Evolutionary conservation across 148 eudicot genomes (phyloP).

Genomic region (Camellia japonica): DNA sequence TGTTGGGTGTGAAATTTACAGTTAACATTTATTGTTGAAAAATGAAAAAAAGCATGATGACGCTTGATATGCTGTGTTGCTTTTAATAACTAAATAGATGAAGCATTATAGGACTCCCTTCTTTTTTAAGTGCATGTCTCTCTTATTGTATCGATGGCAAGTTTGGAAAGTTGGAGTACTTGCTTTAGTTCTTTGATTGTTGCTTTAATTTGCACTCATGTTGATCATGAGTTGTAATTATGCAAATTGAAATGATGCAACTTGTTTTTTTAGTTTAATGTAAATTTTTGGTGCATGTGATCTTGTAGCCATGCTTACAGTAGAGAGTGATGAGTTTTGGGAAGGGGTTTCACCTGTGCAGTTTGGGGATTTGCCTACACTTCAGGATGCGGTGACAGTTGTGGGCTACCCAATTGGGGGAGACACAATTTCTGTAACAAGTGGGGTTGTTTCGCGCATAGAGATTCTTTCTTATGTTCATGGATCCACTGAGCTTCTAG

Average conservation of each 20-base stretch:
- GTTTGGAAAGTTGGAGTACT: neutral
- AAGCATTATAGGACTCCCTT: neutral
- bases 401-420: conserved; percentile 98
- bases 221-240: neutral
- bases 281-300: conserved; percentile 5
- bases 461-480: conserved; percentile 91
- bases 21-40: too few species aligned
- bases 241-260: neutral
- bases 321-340: conserved; percentile 86
- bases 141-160: neutral
- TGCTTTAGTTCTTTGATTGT: neutral
- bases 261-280: conserved; percentile 8
- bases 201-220: neutral
- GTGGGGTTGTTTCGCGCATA: conserved; percentile 95
- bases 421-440: conserved; percentile 91
- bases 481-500: conserved; percentile 90
- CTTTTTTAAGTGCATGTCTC: neutral
- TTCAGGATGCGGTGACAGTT: conserved; percentile 93
- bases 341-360: conserved; percentile 78
- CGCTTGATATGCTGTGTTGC: too few species aligned
- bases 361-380: conserved; percentile 84
- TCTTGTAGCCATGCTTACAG: conserved; percentile 83
- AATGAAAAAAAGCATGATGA: too few species aligned
- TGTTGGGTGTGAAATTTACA: too few species aligned
- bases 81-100: too few species aligned